A percentile compares a stretch with the other conserved stretches of the same genome.
These are phyloP conservation scores for Wickerhamomyces tratensis DNA, from an alignment of 805 yeast genomes.

Conservation along the genomic window DNA sequence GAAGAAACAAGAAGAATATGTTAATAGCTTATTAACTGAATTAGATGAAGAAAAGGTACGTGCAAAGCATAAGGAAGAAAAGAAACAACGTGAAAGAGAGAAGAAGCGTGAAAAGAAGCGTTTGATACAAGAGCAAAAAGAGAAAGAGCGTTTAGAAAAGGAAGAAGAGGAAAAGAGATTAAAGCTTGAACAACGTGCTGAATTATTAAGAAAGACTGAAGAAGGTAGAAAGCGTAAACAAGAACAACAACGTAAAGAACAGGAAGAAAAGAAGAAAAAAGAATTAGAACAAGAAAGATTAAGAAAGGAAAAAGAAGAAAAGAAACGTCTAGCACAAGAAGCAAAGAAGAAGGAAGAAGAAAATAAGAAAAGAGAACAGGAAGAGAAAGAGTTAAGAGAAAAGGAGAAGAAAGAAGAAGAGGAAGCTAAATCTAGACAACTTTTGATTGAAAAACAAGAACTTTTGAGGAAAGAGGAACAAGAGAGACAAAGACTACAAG, in stretches of 20 bases:
- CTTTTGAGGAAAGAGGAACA: conserved; percentile 6
- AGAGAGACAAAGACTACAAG: not conserved
- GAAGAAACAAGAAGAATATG: conserved; percentile 68
- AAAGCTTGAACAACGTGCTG: conserved; percentile 25
- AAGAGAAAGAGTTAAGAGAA: conserved; percentile 19
- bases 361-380: conserved; percentile 22
- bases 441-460: conserved; percentile 17
- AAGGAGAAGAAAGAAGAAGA: conserved; percentile 6
- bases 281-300: conserved; percentile 17
- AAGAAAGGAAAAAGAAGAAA: conserved; percentile 18
- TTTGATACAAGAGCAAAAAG: conserved; percentile 44
- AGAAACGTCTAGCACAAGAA: conserved; percentile 23
- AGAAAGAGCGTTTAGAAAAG: conserved; percentile 38
- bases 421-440: conserved; percentile 4
- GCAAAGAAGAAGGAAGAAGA: conserved; percentile 24
- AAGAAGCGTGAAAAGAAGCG: conserved; percentile 64
- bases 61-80: conserved; percentile 56
- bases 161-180: conserved; percentile 31
- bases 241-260: conserved; percentile 30
- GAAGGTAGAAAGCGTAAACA: conserved; percentile 30
- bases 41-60: conserved; percentile 60
- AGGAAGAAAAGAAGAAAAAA: conserved; percentile 27
- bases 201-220: conserved; percentile 30
- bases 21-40: conserved; percentile 52
- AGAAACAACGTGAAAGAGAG: conserved; percentile 46